Evolutionary conservation across 306 rosid genomes (phyloP), one percentile per base, ranked within the genome.

Genomic region (Begonia fuchsioides): DNA sequence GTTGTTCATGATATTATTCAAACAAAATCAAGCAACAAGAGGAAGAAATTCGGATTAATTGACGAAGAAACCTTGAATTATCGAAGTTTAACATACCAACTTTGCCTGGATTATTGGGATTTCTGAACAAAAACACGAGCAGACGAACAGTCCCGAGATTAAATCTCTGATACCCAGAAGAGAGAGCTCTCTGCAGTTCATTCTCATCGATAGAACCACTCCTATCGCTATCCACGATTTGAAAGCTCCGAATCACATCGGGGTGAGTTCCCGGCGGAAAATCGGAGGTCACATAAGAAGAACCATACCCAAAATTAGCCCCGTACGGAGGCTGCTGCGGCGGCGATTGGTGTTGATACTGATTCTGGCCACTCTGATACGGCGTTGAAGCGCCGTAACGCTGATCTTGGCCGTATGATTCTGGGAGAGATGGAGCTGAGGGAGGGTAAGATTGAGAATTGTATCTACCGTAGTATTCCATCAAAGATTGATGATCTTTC

Each of bases 151-250:
- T 90, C n/a, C 84, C 43, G 3, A 76, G 63, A 61, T 73, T 62
- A 52, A 90, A 84, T 18, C 35, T 69, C 32, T 81, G 93, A 55
- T 78, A 90, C 2, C 71, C 77, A 59, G 82, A 72, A 56, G 95
- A 74, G 44, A 90, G 86, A 43, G 95, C 97, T 58, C 63, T 83
- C 40, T 76, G 97, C 65, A 90, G 63, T 44, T 90, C 95, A 1
- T 44, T 63, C 13, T 79, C 93, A 12, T 90, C 95, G 11, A 90
- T 79, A 53, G 68, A 81, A 3, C 97, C 95, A 52, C 97, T 90
- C 45, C 80, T 47, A 61, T 84, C 97, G 17, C 70, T 81, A 57
- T 88, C 97, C 17, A 76, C 93, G 77, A 65, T 67, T 59, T 88
- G 77, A 61, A 88, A 88, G 70, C 76, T 74, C 12, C 72, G 55